Conservation (phyloP, 805 yeast genomes). For the Maudiozyma serrabonitensis region DNA sequence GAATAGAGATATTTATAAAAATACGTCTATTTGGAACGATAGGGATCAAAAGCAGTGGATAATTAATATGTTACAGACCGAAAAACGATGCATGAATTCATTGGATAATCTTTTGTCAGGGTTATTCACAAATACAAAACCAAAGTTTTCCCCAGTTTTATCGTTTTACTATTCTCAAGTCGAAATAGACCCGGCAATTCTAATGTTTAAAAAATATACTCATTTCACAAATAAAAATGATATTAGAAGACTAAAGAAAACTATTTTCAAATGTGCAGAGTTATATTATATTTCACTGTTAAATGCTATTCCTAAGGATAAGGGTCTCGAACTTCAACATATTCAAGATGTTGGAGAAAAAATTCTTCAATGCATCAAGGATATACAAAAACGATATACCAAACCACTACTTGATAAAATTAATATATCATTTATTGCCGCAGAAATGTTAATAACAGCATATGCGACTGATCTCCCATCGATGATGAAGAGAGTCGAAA, state of each 20-base stretch:
- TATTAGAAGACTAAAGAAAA: constrained; percentile 32
- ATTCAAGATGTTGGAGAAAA: constrained; percentile 46
- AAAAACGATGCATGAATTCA: constrained; percentile 37
- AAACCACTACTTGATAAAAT: constrained; percentile 52
- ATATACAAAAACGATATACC: constrained; percentile 50
- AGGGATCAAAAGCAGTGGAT: constrained; percentile 45
- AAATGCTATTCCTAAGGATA: constrained; percentile 49
- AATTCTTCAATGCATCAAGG: constrained; percentile 40
- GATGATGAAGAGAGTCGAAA: constrained; percentile 41
- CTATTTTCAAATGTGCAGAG: constrained; percentile 35
- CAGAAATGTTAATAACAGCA: constrained; percentile 40
- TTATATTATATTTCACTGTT: constrained; percentile 35
- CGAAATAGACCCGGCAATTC: constrained; percentile 36
- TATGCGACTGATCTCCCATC: constrained; percentile 45
- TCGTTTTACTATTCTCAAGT: constrained; percentile 41
- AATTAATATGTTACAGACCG: constrained; percentile 36
- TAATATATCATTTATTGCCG: constrained; percentile 41
- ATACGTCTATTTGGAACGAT: constrained; percentile 31
- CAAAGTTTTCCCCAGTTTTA: constrained; percentile 48
- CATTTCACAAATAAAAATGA: constrained; percentile 26
- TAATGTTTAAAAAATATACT: constrained; percentile 6
- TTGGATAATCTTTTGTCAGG: constrained; percentile 35
- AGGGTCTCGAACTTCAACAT: constrained; percentile 43
- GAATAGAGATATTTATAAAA: constrained; percentile 14
- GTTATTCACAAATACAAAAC: constrained; percentile 38